Evolutionary conservation across 139 green algal genomes (phyloP), one percentile per base, ranked within the genome.

Genomic region (Deuterostichococcus epilithicus): DNA sequence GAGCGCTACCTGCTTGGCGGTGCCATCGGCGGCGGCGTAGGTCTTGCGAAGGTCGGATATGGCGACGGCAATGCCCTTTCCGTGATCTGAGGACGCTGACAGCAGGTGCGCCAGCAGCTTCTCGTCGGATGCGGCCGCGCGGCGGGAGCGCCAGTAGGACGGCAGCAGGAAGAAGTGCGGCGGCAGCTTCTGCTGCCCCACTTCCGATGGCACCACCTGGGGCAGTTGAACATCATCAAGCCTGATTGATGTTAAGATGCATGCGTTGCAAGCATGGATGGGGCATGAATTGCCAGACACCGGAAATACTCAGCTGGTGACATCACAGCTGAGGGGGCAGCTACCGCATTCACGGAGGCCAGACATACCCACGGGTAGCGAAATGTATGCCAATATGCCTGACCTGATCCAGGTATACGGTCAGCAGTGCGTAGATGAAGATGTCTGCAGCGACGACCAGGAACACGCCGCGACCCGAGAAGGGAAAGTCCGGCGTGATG

Each of bases 371-470:
- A n/a, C n/a, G n/a, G n/a, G n/a, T n/a, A n/a, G n/a, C n/a, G n/a
- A n/a, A n/a, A n/a, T n/a, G n/a, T n/a, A n/a, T n/a, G n/a, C n/a
- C n/a, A n/a, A n/a, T 70, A 15, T 30, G 26, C 0, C 83, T 5
- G 67, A 88, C 88, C 87, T 92, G 86, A 71, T 94, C 90, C 32
- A 89, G 75, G 76, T 94, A 94, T 83, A 85, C 90, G 1, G 86
- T 85, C 34, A 93, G 77, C 1, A 75, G 39, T 28, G 28, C 69
- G 70, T 85, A 95, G 39, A 94, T 71, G 26, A 86, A 39, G 3
- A 91, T 71, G 42, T 95, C 91, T 58, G 89, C 37, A 4, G 79
- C 66, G 58, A 95, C 82, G 76, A 93, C 86, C 65, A 34, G 37
- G 67, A 92, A 82, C 30, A 94, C 81, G 36, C 38, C 82, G 28